Evolutionary conservation across 768 basidiomycete genomes (phyloP).

Genomic region (Clavaria fumosa): DNA sequence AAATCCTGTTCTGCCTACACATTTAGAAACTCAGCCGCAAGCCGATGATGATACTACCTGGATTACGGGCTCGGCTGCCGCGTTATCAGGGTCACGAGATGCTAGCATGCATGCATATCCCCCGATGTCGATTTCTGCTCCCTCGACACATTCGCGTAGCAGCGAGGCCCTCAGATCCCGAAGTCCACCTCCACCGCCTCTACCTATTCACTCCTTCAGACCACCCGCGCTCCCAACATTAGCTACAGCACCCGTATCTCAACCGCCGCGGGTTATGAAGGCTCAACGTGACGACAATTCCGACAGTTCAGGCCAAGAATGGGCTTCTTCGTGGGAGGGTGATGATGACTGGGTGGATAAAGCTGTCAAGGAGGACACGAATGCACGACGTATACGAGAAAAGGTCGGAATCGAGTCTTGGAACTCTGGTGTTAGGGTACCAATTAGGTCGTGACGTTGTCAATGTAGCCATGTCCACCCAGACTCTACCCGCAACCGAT

Average conservation of each 20-base stretch:
- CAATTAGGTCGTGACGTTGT: too few relatives aligned
- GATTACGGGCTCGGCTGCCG: constrained; percentile 27
- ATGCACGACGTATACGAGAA: constrained; percentile 23
- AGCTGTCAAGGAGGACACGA: constrained; percentile 34
- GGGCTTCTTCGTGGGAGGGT: constrained; percentile 40
- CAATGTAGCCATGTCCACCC: too few relatives aligned
- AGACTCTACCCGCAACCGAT: too few relatives aligned
- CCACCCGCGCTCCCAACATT: constrained; percentile 27
- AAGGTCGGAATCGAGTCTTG: too few relatives aligned
- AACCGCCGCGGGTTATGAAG: too few relatives aligned
- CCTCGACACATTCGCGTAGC: constrained; percentile 26
- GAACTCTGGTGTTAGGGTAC: too few relatives aligned
- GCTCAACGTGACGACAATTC: constrained; percentile 21
- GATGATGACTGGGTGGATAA: constrained; percentile 36
- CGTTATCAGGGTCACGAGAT: constrained; percentile 15
- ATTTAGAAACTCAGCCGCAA: too few relatives aligned
- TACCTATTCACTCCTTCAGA: constrained; percentile 19
- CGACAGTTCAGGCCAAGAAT: constrained; percentile 15
- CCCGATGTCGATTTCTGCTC: constrained; percentile 25
- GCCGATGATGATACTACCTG: too few relatives aligned
- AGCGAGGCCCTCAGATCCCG: constrained; percentile 18
- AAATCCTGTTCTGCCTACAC: constrained; percentile 22
- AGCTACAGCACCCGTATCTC: constrained; percentile 17
- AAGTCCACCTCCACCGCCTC: constrained; percentile 12
- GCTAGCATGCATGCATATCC: constrained; percentile 43